Evolutionary conservation across 192 early-diverging fungal species (phyloP), one percentile per base, ranked within the genome.

Genomic region (Phycomyces nitens): DNA sequence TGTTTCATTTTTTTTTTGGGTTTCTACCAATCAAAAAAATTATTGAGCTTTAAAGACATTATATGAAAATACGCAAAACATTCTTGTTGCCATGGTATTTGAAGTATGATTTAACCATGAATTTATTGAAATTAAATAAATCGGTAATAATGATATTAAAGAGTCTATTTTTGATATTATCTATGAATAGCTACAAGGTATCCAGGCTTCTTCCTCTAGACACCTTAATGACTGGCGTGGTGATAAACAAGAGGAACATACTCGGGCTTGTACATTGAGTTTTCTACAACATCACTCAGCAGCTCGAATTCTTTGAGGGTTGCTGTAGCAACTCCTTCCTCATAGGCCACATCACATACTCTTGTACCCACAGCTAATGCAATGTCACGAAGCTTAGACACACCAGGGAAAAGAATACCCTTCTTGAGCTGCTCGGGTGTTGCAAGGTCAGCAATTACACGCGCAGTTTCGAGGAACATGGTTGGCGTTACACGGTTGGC

Each of bases 401-500:
- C 76, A 42, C 81, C 76, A 60, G 81, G 81, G 76, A 80, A 82
- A 15, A 82, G 62, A 26, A 76, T 53, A 39, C 81, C 81, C 23
- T 68, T 56, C 72, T 79, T 80, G 60, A 79, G 64, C 56, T 82
- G 78, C 11, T 68, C 66, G n/a, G 76, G 76, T 8, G 76, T 62
- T 20, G 78, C 81, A 68, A 78, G 66, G 41, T 80, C 70, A 38
- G 81, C 81, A 60, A 82, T 80, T 10, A 76, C 74, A 9, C 73
- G 63, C 2, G 81, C 81, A 23, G 81, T 80, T 59, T 82, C 81
- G 58, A 82, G 56, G 56, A 82, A 82, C 81, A 82, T 82, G 40
- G 65, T 82, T 24, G 74, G 56, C 0, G 79, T 83, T 11, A 81
- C 82, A 42, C 69, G 70, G 24, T 56, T 69, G 10, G 82, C 77